Base-by-base conservation (phyloP, 2,329 filamentous ascomycete genomes). In the Cordyceps cicadae region DNA sequence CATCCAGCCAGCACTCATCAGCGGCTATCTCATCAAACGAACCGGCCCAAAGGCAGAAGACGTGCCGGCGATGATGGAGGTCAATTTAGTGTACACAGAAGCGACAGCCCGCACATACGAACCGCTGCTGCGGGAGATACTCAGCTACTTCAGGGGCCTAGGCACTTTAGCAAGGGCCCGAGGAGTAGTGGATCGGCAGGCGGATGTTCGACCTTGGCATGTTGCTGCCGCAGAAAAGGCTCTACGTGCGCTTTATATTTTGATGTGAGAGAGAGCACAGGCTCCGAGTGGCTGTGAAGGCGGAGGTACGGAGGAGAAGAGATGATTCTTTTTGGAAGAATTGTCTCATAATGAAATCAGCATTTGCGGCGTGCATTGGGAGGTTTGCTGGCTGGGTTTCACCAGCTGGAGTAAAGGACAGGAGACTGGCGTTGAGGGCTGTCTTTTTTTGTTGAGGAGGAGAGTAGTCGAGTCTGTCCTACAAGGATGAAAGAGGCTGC, bases 121-220 rank as follows among this genome's bases (percentile, higher is more conserved):
- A 69, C 76, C 80, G 21, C 75, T 90, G 21, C 70, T 93, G 41
- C 78, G 85, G 64, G 90, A 94, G 69, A 85, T 90, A 70, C 69
- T 94, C 61, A 80, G 76, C 34, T 83, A 87, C 70, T 93, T 87
- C 68, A 76, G 89, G 49, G 85, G 82, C 0, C 70, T 94, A 63
- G 86, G 85, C 0, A 83, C 88, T 19, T 70, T 94, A 66, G 88
- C 88, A 1, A 80, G 85, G 64, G 82, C 86, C 24, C 82, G 87
- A 63, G 88, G 85, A 0, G 76, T 87, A 67, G 76, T 85, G 68
- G 80, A 84, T 67, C 72, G 79, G 63, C 77, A 84, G 59, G 79
- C 75, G 54, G 84, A 86, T 68, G 79, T 85, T n/a, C 76, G 88
- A 67, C 90, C 90, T 19, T 90, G 89, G 87, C 90, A 93, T 77